Base-by-base conservation (phyloP, 2,329 filamentous ascomycete genomes). In the Aspergillus tanneri region DNA sequence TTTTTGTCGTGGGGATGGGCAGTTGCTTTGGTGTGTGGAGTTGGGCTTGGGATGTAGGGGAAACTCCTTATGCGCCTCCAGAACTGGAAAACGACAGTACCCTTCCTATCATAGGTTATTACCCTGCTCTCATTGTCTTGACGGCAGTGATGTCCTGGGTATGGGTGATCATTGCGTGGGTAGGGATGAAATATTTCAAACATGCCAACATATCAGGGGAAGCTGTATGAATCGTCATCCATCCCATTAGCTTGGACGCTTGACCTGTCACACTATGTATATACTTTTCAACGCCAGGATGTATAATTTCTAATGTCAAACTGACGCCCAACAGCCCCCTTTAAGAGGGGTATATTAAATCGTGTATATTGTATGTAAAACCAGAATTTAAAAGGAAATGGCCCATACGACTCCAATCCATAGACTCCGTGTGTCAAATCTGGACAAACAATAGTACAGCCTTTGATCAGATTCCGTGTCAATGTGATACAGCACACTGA, bases 171-270 rank as follows among this genome's bases (percentile, higher is more conserved):
- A 85, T 95, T 49, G 93, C 95, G 9, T 99, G 93, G 93, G 86
- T 97, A 40, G 93, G 93, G 19, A 97, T 99, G 92, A 99, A 99
- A 69, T 97, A 97, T 70, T 99, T 99, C 66, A 84, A 91, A 59
- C 93, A 99, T 76, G 92, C 93, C 25, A 96, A 96, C 74, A 95
- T 97, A 64, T 88, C 78, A 37, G 79, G 77, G 16, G 80, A 82
- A 28, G 80, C 82, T 63, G 68, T 59, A 56, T 68, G 55, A 67
- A 16, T n/a, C n/a, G n/a, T n/a, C n/a, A n/a, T n/a, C n/a, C n/a
- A n/a, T n/a, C n/a, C n/a, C n/a, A n/a, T n/a, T n/a, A n/a, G n/a
- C n/a, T n/a, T n/a, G n/a, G n/a, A n/a, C n/a, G n/a, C n/a, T n/a
- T n/a, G n/a, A n/a, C n/a, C n/a, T n/a, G n/a, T n/a, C n/a, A n/a